Conservation (phyloP, 2,329 filamentous ascomycete genomes). For the Lojkania enalia region DNA sequence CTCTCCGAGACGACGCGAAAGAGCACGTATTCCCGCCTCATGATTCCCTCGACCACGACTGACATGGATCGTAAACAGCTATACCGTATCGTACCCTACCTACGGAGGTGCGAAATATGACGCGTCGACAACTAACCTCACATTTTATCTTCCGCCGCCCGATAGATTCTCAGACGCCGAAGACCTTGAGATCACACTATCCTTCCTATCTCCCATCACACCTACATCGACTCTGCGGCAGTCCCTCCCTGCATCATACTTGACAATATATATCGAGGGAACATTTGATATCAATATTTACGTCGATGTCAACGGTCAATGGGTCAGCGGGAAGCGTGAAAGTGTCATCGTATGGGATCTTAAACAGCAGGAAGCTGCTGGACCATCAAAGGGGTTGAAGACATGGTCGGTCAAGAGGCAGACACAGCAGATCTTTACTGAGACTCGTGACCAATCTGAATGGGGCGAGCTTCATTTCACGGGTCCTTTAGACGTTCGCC, state of each 20-base stretch:
- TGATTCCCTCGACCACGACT: conserved; percentile 4
- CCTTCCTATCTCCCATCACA: conserved; percentile 77
- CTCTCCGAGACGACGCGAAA: conserved; percentile 49
- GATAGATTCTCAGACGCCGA: conserved; percentile 35
- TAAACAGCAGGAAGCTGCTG: conserved; percentile 47
- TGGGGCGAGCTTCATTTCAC: conserved; percentile 83
- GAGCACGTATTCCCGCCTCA: conserved; percentile 37
- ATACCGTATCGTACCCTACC: conserved; percentile 60
- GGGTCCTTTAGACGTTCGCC: conserved; percentile 66
- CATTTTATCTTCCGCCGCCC: conserved; percentile 61
- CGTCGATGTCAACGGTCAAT: conserved; percentile 61
- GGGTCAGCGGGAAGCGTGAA: conserved; percentile 76
- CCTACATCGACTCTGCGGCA: conserved; percentile 79
- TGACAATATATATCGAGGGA: conserved; percentile 71
- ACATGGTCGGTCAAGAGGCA: conserved; percentile 67
- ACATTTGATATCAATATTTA: conserved; percentile 57
- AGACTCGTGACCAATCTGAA: conserved; percentile 73
- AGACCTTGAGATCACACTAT: conserved; percentile 60
- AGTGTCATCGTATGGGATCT: conserved; percentile 73
- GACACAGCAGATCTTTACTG: conserved; percentile 71
- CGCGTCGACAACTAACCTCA: conserved; percentile 71
- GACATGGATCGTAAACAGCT: conserved; percentile 39
- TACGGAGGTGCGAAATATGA: conserved; percentile 68
- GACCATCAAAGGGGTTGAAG: conserved; percentile 55
- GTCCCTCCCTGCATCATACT: conserved; percentile 79